Evolutionary conservation across 2,329 filamentous ascomycete species (phyloP), one percentile per base, ranked within the genome.

Genomic region (Cercospora janseana): DNA sequence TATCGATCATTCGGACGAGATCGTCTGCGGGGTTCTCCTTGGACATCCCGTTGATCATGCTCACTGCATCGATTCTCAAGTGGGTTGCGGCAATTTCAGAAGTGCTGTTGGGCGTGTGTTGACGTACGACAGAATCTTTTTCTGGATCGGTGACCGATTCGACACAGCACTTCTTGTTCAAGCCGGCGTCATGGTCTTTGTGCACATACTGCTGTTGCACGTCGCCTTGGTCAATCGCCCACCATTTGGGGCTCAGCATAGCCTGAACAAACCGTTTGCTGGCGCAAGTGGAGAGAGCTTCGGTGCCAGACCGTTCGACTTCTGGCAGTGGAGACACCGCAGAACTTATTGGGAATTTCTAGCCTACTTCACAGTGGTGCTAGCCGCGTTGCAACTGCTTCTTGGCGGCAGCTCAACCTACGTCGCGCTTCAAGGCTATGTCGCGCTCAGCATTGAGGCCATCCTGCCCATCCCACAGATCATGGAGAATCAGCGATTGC

Each of bases 311-410:
- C 87, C 87, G 0, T 91, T 83, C 65, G 79, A 83, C 62, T 92
- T 92, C 67, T 92, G 88, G 88, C 86, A 88, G 69, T 92, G 88
- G 88, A 78, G 82, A 49, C 81, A 80, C 15, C 77, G 82, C 4
- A 83, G 82, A 61, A 86, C 86, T 72, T 91, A 92, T 72, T 94
- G 88, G 88, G 77, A 84, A 49, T 89, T 89, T 63, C 66, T 93
- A 21, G 70, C 81, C 32, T 88, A 86, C 71, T 78, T 90, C 55
- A 79, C 83, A 55, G 74, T 77, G 52, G 70, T 69, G 13, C 75
- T 92, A 40, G 70, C 82, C 20, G 73, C 78, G 4, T 72, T 85
- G 60, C 85, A 92, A 63, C 64, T 91, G n/a, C 62, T 90, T 44
- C 72, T 92, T 49, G 78, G 80, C 0, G 75, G 80, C 4, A 73